Base-by-base conservation (phyloP, 2,329 filamentous ascomycete genomes). In the Dactylella cylindrospora region DNA sequence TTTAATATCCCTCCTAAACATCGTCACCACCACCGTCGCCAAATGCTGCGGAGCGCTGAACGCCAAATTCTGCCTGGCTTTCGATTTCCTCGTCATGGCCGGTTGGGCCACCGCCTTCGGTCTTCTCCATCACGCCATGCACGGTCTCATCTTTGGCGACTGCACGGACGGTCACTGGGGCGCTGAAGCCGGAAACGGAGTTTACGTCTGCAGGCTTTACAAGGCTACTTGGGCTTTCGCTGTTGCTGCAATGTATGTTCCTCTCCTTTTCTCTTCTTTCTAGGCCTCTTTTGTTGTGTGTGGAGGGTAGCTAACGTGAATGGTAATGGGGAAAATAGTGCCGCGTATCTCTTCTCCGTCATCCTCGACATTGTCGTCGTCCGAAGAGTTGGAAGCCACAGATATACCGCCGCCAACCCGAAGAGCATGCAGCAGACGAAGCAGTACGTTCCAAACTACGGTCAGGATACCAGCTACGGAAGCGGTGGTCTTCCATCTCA, bases 361-460 rank as follows among this genome's bases (percentile, higher is more conserved):
- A 43, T 64, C 19, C 23, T 64, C 32, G 59, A 64, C 19, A 36
- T 50, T 22, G 13, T 64, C n/a, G 59, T 64, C 33, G 22, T 64
- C 39, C 32, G 59, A 22, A 47, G 59, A 6, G 46, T 51, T 6
- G 51, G 59, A 3, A 54, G 33, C 50, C 64, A 66, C 45, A 64
- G 59, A 57, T 66, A 66, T 23, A 19, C 35, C n/a, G 43, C 40
- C 5, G 64, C 64, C 9, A 66, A 66, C 46, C 64, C 64, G 1
- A 55, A 55, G 50, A 64, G 55, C 45, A 55, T 66, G 64, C 55
- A 66, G 40, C 64, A 66, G 26, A 57, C 55, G 8, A 66, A 61
- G 39, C 32, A 51, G 8, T 62, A 65, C 17, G 22, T 36, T 20
- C 64, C 51, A 19, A 57, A 64, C 17, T 64, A 64, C 51, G 12